Conservation (phyloP, 2,329 filamentous ascomycete species). For the Coniochaeta sp. region DNA sequence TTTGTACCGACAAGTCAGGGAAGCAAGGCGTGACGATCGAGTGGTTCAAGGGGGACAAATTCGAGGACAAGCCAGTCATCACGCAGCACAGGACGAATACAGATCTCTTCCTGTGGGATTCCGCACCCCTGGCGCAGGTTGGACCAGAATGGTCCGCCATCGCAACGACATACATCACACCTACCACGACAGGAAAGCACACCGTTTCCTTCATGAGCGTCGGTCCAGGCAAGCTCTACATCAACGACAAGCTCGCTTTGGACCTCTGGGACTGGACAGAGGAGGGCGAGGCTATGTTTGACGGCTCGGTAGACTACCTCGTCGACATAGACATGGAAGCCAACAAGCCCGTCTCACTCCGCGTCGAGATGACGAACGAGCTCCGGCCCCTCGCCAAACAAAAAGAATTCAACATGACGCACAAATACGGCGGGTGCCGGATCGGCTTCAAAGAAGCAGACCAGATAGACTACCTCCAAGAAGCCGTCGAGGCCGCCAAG, state of each 20-base stretch:
- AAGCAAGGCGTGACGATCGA: slow-evolving; percentile 56
- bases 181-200: slow-evolving; percentile 52
- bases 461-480: slow-evolving; percentile 51
- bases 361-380: slow-evolving; percentile 60
- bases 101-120: slow-evolving; percentile 65
- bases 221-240: slow-evolving; percentile 53
- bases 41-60: slow-evolving; percentile 57
- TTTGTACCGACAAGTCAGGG: slow-evolving; percentile 47
- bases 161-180: slow-evolving; percentile 52
- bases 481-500: slow-evolving; percentile 55
- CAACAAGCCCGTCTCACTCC: slow-evolving; percentile 51
- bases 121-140: slow-evolving; percentile 50
- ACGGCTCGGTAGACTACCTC: slow-evolving; percentile 57
- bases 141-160: slow-evolving; percentile 58
- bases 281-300: slow-evolving; percentile 64
- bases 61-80: slow-evolving; percentile 48
- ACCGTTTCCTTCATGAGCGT: slow-evolving; percentile 62
- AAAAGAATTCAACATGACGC: slow-evolving; percentile 45
- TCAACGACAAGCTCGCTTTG: slow-evolving; percentile 51
- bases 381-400: slow-evolving; percentile 54
- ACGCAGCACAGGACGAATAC: slow-evolving; percentile 54
- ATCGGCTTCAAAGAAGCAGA: slow-evolving; percentile 65
- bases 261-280: slow-evolving; percentile 65
- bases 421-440: slow-evolving; percentile 64
- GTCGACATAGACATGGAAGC: slow-evolving; percentile 53